Evolutionary conservation across 352 stramenopile species (phyloP).

Genomic region (Globisporangium cystogenes): DNA sequence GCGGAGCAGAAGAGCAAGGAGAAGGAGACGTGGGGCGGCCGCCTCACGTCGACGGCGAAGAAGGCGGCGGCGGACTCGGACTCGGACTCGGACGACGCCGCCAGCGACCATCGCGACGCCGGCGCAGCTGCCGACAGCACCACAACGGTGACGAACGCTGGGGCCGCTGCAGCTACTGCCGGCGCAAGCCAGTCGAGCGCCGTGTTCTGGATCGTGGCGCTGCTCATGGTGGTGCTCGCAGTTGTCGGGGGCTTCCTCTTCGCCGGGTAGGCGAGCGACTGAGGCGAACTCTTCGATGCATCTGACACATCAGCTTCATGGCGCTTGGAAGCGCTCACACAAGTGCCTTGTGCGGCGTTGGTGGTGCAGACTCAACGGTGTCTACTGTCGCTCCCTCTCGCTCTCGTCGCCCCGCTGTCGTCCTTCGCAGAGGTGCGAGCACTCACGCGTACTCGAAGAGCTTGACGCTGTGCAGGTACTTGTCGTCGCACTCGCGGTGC

Average conservation of each 20-base stretch:
- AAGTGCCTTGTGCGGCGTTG: not conserved
- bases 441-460: slow-evolving; percentile 63
- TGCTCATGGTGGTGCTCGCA: slow-evolving; percentile 30
- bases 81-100: slow-evolving; percentile 8
- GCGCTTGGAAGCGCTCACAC: not conserved
- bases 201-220: slow-evolving; percentile 28
- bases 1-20: slow-evolving; percentile 51
- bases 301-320: not conserved
- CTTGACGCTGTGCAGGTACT: slow-evolving; percentile 76
- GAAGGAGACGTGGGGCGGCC: slow-evolving; percentile 66
- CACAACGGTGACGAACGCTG: slow-evolving; percentile 11
- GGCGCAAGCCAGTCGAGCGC: slow-evolving; percentile 8
- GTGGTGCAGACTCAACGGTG: no score
- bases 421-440: not conserved
- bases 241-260: slow-evolving; percentile 26
- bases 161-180: no score
- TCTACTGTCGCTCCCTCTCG: not conserved
- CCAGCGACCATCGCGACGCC: not conserved
- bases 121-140: slow-evolving; percentile 7
- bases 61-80: slow-evolving; percentile 1
- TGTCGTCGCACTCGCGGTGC: slow-evolving; percentile 75
- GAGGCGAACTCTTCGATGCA: not conserved
- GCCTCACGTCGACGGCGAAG: slow-evolving; percentile 20
- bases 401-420: not conserved
- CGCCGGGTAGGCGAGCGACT: slow-evolving; percentile 1